Evolutionary conservation across 768 basidiomycete species (phyloP).

Genomic region (Trametes meyenii): DNA sequence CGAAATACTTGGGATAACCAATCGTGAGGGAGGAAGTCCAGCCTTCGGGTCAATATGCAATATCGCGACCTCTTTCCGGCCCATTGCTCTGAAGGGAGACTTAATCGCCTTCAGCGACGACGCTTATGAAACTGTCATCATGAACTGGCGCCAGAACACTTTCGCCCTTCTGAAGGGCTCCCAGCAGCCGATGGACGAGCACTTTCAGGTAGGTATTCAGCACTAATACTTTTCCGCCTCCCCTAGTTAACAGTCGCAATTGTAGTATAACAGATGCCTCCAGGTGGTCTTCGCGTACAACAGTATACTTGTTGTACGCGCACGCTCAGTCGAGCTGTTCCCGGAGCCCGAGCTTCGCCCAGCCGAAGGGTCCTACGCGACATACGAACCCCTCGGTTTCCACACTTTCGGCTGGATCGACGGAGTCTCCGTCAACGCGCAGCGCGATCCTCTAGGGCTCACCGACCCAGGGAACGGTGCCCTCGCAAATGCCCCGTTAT

Average conservation of each 20-base stretch:
- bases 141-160: conserved; percentile 54
- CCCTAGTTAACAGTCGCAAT: neutral
- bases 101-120: conserved; percentile 59
- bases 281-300: conserved; percentile 52
- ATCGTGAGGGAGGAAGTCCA: neutral
- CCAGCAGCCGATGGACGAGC: conserved; percentile 32
- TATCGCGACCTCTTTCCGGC: conserved; percentile 44
- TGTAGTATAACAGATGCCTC: conserved; percentile 52
- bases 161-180: conserved; percentile 50
- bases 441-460: conserved; percentile 7
- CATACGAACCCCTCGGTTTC: conserved; percentile 42
- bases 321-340: conserved; percentile 61
- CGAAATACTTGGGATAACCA: conserved; percentile 37
- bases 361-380: conserved; percentile 19
- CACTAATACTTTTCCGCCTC: neutral
- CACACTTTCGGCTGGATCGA: conserved; percentile 74
- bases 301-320: conserved; percentile 59
- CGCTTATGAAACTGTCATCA: conserved; percentile 50
- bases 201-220: conserved; percentile 34
- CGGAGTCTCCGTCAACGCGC: conserved; percentile 46
- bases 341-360: conserved; percentile 44
- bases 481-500: conserved; percentile 34
- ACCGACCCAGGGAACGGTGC: neutral
- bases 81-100: conserved; percentile 53
- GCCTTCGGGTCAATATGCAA: conserved; percentile 21